Percentiles rank a stretch among this genome's conserved stretches.
These are phyloP conservation scores for Colletotrichum caudatum DNA, from an alignment of 2,329 filamentous ascomycete genomes.

Conservation along the genomic window DNA sequence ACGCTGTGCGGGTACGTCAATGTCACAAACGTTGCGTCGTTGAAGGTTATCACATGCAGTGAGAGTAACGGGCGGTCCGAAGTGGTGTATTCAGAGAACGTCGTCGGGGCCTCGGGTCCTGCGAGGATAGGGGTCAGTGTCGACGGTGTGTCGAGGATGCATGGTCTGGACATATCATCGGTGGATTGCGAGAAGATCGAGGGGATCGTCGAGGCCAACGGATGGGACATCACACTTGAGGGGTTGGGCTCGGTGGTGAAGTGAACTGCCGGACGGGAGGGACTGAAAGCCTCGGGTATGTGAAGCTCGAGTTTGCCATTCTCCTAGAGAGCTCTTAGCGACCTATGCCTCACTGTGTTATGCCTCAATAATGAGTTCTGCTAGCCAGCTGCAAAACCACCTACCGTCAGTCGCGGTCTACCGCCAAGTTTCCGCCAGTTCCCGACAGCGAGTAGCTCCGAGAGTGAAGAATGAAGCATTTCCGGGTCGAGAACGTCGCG, in stretches of 20 bases:
- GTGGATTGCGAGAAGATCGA: not conserved
- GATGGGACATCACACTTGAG: constrained; percentile 20
- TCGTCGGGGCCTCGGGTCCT: constrained; percentile 40
- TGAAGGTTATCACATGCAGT: constrained; percentile 62
- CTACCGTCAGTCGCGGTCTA: constrained; percentile 54
- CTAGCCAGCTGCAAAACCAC: not conserved
- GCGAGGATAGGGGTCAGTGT: constrained; percentile 39
- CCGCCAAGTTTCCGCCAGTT: constrained; percentile 62
- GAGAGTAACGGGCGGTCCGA: constrained; percentile 59
- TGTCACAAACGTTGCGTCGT: constrained; percentile 61
- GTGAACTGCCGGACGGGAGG: constrained; percentile 33
- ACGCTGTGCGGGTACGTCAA: constrained; percentile 61
- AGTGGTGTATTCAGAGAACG: constrained; percentile 54
- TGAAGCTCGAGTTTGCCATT: constrained; percentile 31
- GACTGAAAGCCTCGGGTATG: constrained; percentile 24
- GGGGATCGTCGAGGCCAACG: constrained; percentile 28
- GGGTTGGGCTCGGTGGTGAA: constrained; percentile 28
- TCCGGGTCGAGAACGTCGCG: constrained; percentile 59
- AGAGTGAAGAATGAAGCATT: constrained; percentile 52
- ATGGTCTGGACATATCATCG: not conserved
- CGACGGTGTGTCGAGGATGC: constrained; percentile 30
- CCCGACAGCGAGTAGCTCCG: constrained; percentile 54
- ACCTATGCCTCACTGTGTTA: not conserved
- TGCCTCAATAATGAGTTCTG: not conserved
- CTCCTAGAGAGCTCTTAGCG: not conserved